Evolutionary conservation across 768 basidiomycete genomes (phyloP), one percentile per base, ranked within the genome.

Genomic region (Suillus lakei): DNA sequence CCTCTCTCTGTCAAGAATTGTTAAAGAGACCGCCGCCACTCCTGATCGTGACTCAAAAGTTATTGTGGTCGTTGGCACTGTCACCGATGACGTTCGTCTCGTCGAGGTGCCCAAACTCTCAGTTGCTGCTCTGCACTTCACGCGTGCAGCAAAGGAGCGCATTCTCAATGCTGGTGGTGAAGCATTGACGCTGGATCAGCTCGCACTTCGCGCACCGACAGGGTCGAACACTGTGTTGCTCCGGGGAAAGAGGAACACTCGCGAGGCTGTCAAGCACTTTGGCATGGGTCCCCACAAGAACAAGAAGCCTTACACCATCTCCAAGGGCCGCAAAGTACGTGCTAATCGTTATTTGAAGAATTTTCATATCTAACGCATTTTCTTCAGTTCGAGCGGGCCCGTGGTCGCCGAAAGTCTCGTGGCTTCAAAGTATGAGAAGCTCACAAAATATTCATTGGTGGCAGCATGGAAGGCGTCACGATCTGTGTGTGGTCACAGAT

Each of bases 211-310:
- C 70, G 89, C 96, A 64, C 98, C 98, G 28, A 97, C 93, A 48
- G 98, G 98, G 67, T 84, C 92, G 67, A 97, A 97, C 88, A 99
- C 98, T 64, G 86, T 99, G 68, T 82, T 99, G 73, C 83, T 99
- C 72, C 86, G 97, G 68, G 98, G 97, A 71, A 91, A 92, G 82
- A 91, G 90, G 88, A 98, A 90, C 80, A 85, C 92, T 65, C 89
- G 98, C 69, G 98, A 99, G 81, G 93, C 96, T 60, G 89, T 92
- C 84, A 96, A 94, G 81, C 97, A 99, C 88, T 98, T 98, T 79
- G 97, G 97, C 81, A 94, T 94, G 93, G 94, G 91, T 82, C 96
- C 96, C 64, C 94, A 96, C 90, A 95, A 98, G 83, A 85, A 98
- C 91, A 98, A 97, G 87, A 98, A 96, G 84, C 98, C 98, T 56